phyloP scores from a whole-genome alignment of 148 eudicot species.

The Cornus florida region DNA sequence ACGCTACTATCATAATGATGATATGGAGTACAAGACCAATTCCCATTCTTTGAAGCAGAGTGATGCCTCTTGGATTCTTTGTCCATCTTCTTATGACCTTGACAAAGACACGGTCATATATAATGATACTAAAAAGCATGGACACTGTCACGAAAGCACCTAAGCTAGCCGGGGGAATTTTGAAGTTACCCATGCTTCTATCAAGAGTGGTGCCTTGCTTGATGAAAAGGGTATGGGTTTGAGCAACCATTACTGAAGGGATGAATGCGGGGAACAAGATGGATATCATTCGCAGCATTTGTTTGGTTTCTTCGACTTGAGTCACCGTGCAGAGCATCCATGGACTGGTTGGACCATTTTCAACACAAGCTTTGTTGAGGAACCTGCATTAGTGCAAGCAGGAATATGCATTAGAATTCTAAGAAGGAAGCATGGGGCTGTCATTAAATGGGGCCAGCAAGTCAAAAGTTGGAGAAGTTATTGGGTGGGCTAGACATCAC shows the following conservation, averaged over 20 bases:
- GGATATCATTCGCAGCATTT: conserved; percentile 20
- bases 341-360: conserved; percentile 7
- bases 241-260: conserved; percentile 20
- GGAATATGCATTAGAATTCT: neutral
- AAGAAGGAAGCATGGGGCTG: no score
- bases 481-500: no score
- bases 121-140: conserved; percentile 12
- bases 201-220: conserved; percentile 28
- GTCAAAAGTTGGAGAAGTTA: no score
- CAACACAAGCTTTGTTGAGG: conserved; percentile 20
- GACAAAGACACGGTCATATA: conserved; percentile 19
- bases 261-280: conserved; percentile 16
- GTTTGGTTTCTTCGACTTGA: conserved; percentile 28
- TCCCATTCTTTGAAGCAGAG: conserved; percentile 28
- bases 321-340: conserved; percentile 26
- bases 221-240: conserved; percentile 25
- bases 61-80: conserved; percentile 30
- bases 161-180: conserved; percentile 19
- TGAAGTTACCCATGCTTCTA: conserved; percentile 6
- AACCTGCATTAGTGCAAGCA: conserved; percentile 9
- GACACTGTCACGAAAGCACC: conserved; percentile 16
- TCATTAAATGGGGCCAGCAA: no score
- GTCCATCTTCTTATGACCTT: conserved; percentile 9
- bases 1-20: conserved; percentile 15
- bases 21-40: conserved; percentile 22